phyloP scores from a whole-genome alignment of 2,329 filamentous ascomycete species.

The Alternaria sp. region DNA sequence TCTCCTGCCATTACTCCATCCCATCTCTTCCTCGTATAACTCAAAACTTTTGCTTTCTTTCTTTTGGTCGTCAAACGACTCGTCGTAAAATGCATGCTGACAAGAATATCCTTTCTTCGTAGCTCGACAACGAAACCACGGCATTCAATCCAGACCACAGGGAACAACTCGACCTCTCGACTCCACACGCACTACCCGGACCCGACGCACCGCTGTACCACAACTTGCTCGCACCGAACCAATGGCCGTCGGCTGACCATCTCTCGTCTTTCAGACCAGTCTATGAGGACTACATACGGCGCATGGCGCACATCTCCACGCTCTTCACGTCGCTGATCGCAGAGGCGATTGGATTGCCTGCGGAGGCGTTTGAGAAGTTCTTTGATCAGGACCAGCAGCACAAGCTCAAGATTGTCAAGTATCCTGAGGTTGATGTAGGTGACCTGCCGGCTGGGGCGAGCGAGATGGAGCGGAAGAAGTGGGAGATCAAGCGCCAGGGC shows the following conservation, averaged over 20 bases:
- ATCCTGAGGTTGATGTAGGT: constrained; percentile 66
- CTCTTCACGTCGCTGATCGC: constrained; percentile 81
- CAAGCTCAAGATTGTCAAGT: constrained; percentile 89
- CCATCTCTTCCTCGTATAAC: neutral
- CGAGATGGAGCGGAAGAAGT: constrained; percentile 49
- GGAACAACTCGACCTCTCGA: constrained; percentile 87
- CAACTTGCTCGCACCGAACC: constrained; percentile 76
- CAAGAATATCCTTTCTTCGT: constrained; percentile 8
- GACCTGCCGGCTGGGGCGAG: constrained; percentile 36
- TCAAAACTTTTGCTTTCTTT: neutral
- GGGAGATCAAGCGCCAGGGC: constrained; percentile 64
- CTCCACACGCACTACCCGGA: constrained; percentile 71
- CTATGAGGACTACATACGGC: constrained; percentile 76
- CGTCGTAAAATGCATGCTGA: constrained; percentile 24
- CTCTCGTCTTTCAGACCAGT: constrained; percentile 72
- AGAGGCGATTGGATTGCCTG: constrained; percentile 77
- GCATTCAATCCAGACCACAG: constrained; percentile 78
- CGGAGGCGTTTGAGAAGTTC: constrained; percentile 76
- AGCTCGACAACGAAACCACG: constrained; percentile 68
- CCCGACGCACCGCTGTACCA: constrained; percentile 71
- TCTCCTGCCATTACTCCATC: constrained; percentile 13
- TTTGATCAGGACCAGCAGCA: constrained; percentile 77
- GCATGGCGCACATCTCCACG: constrained; percentile 75
- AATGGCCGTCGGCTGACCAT: constrained; percentile 73
- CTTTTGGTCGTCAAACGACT: constrained; percentile 1